Conservation (phyloP, 495 filamentous ascomycete species). For the Hypoxylon fuscum region DNA sequence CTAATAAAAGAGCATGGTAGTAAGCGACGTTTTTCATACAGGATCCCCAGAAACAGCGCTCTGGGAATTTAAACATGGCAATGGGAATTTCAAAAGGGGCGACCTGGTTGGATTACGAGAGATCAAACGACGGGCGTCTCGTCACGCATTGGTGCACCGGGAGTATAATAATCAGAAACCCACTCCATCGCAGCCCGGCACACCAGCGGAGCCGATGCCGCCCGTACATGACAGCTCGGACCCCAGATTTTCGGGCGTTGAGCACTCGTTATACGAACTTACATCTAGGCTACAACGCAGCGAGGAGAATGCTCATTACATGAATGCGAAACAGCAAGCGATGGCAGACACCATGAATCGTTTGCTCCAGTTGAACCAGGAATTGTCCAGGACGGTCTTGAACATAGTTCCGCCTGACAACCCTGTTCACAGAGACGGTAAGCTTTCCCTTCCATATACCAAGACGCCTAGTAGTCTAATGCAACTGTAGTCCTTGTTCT, state of each 20-base stretch:
- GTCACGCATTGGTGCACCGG: constrained; percentile 93
- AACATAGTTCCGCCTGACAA: constrained; percentile 72
- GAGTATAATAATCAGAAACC: constrained; percentile 91
- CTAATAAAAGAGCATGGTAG: constrained; percentile 55
- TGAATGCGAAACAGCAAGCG: constrained; percentile 82
- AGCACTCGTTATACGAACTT: constrained; percentile 85
- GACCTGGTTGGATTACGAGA: constrained; percentile 91
- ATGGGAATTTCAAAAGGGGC: constrained; percentile 95
- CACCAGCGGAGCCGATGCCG: constrained; percentile 80
- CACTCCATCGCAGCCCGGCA: constrained; percentile 77
- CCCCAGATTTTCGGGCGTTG: constrained; percentile 75
- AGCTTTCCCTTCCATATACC: constrained; percentile 44
- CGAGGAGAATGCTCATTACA: constrained; percentile 81
- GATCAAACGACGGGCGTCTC: constrained; percentile 95
- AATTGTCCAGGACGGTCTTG: constrained; percentile 76
- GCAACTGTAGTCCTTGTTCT: constrained; percentile 71
- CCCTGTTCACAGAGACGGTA: constrained; percentile 69
- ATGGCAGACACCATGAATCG: constrained; percentile 83
- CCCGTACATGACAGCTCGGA: constrained; percentile 75
- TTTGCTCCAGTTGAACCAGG: constrained; percentile 72
- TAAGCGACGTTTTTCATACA: constrained; percentile 98
- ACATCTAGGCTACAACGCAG: constrained; percentile 76
- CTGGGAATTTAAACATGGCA: constrained; percentile 99
- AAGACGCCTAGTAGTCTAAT: constrained; percentile 38
- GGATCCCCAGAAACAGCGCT: constrained; percentile 93